Evolutionary conservation across 495 filamentous ascomycete species (phyloP).

Genomic region (Hyaloscypha bicolor): DNA sequence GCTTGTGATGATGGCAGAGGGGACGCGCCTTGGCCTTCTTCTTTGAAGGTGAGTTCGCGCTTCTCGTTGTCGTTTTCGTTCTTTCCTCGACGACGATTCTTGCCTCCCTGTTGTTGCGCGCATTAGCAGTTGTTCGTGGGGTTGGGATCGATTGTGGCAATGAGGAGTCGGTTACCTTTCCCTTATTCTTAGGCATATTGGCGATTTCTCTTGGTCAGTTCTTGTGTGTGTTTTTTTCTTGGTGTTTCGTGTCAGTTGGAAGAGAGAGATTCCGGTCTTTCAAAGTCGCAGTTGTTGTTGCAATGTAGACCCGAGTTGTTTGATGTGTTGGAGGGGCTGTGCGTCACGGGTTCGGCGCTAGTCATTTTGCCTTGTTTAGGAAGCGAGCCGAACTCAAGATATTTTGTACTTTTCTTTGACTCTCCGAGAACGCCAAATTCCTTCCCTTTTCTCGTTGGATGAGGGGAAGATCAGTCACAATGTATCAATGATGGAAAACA

Average conservation of each 20-base stretch:
- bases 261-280: not conserved
- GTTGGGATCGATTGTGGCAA: slow-evolving; percentile 22
- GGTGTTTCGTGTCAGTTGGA: slow-evolving; percentile 5
- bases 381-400: not conserved
- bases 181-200: slow-evolving; percentile 97
- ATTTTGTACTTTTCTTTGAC: not conserved
- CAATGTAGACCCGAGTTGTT: not conserved
- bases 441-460: not conserved
- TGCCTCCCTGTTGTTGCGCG: slow-evolving; percentile 72
- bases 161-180: slow-evolving; percentile 69
- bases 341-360: slow-evolving; percentile 16
- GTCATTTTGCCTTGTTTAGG: not conserved
- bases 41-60: slow-evolving; percentile 98
- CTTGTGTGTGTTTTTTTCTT: slow-evolving; percentile 9
- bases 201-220: slow-evolving; percentile 26
- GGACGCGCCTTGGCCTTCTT: slow-evolving; percentile 82
- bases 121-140: slow-evolving; percentile 19
- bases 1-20: not conserved
- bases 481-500: not conserved
- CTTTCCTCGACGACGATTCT: slow-evolving; percentile 98
- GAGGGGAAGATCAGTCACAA: not conserved
- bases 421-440: not conserved
- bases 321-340: slow-evolving; percentile 20
- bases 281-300: not conserved
- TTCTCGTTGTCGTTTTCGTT: slow-evolving; percentile 99